A percentile compares a stretch with the other conserved stretches of the same genome.
Conservation (phyloP, 345 rosid species). For the Brassica nigra region DNA sequence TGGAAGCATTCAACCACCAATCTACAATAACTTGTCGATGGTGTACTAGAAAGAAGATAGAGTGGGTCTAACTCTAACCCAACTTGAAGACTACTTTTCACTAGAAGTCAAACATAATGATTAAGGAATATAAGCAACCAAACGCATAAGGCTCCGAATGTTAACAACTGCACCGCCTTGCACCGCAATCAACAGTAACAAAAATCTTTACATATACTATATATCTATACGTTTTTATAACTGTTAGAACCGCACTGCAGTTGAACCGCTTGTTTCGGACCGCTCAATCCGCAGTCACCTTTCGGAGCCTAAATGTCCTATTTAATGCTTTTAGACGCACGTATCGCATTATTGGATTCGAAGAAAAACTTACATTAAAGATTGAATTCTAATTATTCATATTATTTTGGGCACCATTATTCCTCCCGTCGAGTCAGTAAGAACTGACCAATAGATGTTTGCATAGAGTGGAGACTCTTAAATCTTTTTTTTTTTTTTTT, state of each 20-base stretch:
- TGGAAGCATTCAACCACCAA: conserved; percentile 9
- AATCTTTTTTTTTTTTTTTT: too few relatives aligned
- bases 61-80: conserved; percentile 16
- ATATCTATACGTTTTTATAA: too few relatives aligned
- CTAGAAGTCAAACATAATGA: conserved; percentile 1
- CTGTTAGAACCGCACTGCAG: too few relatives aligned
- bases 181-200: too few relatives aligned
- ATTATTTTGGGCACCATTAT: background rate
- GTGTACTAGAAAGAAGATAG: conserved; percentile 12
- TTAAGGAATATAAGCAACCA: background rate
- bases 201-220: too few relatives aligned
- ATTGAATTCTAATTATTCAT: background rate
- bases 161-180: too few relatives aligned
- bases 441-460: background rate
- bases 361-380: background rate
- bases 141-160: background rate
- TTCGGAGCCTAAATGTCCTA: background rate
- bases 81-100: background rate
- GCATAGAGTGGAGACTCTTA: background rate
- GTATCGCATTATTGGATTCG: background rate
- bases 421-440: too few relatives aligned
- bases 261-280: too few relatives aligned
- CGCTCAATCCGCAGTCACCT: too few relatives aligned
- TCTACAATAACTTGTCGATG: conserved; percentile 8
- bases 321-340: background rate